Evolutionary conservation across 169 alveolate species (phyloP).

Genomic region (Plasmodium knowlesi): DNA sequence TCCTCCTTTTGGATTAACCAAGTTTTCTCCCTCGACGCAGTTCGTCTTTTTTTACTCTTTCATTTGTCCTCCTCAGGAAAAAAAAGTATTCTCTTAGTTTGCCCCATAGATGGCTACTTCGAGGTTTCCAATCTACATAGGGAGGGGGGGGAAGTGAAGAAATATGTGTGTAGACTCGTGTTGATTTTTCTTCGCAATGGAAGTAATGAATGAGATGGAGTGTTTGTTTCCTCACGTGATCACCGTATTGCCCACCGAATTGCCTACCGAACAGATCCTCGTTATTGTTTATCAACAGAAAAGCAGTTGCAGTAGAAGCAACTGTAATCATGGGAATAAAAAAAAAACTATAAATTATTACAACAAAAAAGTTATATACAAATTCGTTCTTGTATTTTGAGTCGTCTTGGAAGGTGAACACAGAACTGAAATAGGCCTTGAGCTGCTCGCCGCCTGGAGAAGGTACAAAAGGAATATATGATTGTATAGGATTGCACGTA

Average conservation of each 20-base stretch:
- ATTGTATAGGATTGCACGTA: neutral
- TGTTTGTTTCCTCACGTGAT: neutral
- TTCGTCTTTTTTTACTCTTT: slow-evolving; percentile 1
- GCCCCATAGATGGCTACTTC: neutral
- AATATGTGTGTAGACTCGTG: neutral
- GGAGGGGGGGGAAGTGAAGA: neutral
- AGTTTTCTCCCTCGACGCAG: neutral
- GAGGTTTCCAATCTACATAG: neutral
- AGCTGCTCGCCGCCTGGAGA: slow-evolving; percentile 4
- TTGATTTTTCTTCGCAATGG: neutral
- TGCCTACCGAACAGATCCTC: slow-evolving; percentile 10
- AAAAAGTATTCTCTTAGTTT: slow-evolving; percentile 10
- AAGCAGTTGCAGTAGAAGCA: slow-evolving; percentile 26
- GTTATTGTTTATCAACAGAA: slow-evolving; percentile 15
- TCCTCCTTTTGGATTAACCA: neutral
- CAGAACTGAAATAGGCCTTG: neutral
- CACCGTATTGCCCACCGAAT: neutral
- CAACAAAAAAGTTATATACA: slow-evolving; percentile 25
- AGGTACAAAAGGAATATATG: neutral
- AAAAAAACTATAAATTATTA: slow-evolving; percentile 15
- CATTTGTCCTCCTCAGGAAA: neutral
- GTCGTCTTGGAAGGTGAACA: slow-evolving; percentile 6
- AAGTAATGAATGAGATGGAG: neutral
- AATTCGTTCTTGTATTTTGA: slow-evolving; percentile 30
- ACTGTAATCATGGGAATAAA: slow-evolving; percentile 58